Evolutionary conservation across 495 filamentous ascomycete genomes (phyloP), one percentile per base, ranked within the genome.

Genomic region (Penicillium diatomitis): DNA sequence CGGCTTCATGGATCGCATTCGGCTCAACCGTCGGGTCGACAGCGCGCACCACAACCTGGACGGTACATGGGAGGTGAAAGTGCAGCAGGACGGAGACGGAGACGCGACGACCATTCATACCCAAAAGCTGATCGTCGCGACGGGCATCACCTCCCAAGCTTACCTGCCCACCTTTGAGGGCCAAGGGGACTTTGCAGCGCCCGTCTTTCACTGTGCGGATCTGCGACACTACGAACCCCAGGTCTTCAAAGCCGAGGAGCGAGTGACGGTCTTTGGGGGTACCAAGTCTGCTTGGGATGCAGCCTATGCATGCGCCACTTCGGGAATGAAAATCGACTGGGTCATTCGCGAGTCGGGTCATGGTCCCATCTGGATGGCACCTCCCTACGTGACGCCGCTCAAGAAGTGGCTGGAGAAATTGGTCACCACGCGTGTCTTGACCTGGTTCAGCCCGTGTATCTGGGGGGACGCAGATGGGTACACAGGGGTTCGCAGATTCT

Each of bases 241-340:
- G 12, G 42, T 74, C 4, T 52, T 77, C 11, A 47, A 65, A 50
- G 11, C 57, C 38, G 36, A 55, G 41, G 45, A 74, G 63, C 51
- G 51, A 46, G 55, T 88, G 4, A 76, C 77, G 0, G 74, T 94
- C 2, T 74, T 88, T 41, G 86, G 88, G 9, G 83, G 77, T 6
- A 80, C 77, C 1, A 95, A 94, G 61, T 86, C 83, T 4, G 85
- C 78, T 1, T 89, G 79, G 73, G 89, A 94, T 70, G 79, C 80
- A 3, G 87, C 80, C 0, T 89, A 89, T 54, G 71, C 75, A 3
- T 85, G 81, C 56, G 84, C 80, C 2, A 72, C 75, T 0, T 68
- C 74, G 1, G 87, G 85, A 2, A 70, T 84, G 42, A 66, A 79
- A 32, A 84, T 95, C 3, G 74, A 88, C 52, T 88, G 82, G 87